These are phyloP conservation scores for Fusarium sp. DNA, from an alignment of 2,329 filamentous ascomycete genomes.

Conservation along the genomic window DNA sequence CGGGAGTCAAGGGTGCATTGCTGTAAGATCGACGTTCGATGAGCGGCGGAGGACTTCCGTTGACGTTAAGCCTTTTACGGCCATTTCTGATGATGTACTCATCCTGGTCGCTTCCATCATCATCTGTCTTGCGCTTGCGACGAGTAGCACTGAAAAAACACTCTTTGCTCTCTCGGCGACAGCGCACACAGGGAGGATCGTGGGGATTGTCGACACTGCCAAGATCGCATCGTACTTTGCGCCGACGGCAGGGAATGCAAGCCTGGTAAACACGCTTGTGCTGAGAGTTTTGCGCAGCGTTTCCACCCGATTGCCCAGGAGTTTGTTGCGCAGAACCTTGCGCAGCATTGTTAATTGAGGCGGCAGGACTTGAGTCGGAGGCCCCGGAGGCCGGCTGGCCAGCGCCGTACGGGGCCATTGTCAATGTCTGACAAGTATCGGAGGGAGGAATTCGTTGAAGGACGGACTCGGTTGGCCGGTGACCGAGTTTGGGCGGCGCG, in stretches of 20 bases:
- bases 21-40: slow-evolving; percentile 60
- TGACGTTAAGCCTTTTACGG: slow-evolving; percentile 71
- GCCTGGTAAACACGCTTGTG: slow-evolving; percentile 73
- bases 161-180: slow-evolving; percentile 92
- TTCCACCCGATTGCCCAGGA: slow-evolving; percentile 28
- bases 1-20: slow-evolving; percentile 70
- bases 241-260: slow-evolving; percentile 70
- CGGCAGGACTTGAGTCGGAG: slow-evolving; percentile 43
- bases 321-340: slow-evolving; percentile 39
- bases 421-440: slow-evolving; percentile 4
- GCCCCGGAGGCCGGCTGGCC: slow-evolving; percentile 37
- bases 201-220: slow-evolving; percentile 91
- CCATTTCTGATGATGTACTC: slow-evolving; percentile 80
- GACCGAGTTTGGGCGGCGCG: slow-evolving; percentile 22
- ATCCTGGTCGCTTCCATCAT: slow-evolving; percentile 64
- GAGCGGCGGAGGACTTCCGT: slow-evolving; percentile 58
- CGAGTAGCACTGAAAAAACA: slow-evolving; percentile 97
- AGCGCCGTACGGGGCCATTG: slow-evolving; percentile 44
- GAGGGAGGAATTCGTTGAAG: slow-evolving; percentile 12
- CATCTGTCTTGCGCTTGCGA: slow-evolving; percentile 84
- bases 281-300: slow-evolving; percentile 47
- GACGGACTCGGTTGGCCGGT: slow-evolving; percentile 4
- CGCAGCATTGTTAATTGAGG: slow-evolving; percentile 37
- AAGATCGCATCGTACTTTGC: slow-evolving; percentile 72
- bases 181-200: slow-evolving; percentile 93